A percentile compares a stretch with the other conserved stretches of the same genome.
These are phyloP conservation scores for Aspergillus tanneri DNA, from an alignment of 2,329 filamentous ascomycete species.

Conservation along the genomic window DNA sequence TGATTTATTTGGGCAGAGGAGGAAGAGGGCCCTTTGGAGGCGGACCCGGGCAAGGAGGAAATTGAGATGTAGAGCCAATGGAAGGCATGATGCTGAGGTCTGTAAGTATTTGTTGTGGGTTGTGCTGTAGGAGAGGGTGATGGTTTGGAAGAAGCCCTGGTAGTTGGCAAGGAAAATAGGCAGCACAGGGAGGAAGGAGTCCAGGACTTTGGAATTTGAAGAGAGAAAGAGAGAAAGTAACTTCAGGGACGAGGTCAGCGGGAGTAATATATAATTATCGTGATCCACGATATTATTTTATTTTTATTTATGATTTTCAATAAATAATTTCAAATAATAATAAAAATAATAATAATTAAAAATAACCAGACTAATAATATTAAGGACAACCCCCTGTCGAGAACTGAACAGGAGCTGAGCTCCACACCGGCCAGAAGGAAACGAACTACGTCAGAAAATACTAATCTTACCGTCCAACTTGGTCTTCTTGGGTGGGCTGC, in stretches of 20 bases:
- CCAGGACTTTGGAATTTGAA: not conserved
- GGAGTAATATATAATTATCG: conserved; percentile 21
- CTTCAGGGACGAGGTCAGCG: conserved; percentile 14
- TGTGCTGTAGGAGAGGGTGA: conserved; percentile 11
- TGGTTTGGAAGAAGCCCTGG: not conserved
- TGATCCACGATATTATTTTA: conserved; percentile 10
- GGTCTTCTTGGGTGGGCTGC: conserved; percentile 16
- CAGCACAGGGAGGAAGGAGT: conserved; percentile 3
- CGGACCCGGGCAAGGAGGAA: conserved; percentile 42
- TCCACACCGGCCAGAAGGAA: conserved; percentile 21
- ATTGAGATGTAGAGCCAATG: conserved; percentile 33
- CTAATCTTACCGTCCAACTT: conserved; percentile 7
- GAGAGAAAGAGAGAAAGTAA: conserved; percentile 10
- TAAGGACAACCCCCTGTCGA: conserved; percentile 17
- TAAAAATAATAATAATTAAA: conserved; percentile 19
- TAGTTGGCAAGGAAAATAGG: conserved; percentile 7
- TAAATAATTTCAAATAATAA: conserved; percentile 9
- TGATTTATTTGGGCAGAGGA: conserved; percentile 39
- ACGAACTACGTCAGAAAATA: conserved; percentile 20
- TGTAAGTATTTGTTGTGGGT: conserved; percentile 4
- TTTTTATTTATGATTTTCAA: conserved; percentile 13
- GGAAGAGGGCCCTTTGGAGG: conserved; percentile 42
- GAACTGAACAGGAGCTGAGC: conserved; percentile 21
- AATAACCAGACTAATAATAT: conserved; percentile 7
- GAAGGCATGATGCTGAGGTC: conserved; percentile 35